phyloP scores from a whole-genome alignment of 1,139 yeast genomes.

The Zygosaccharomyces pseudobailii region DNA sequence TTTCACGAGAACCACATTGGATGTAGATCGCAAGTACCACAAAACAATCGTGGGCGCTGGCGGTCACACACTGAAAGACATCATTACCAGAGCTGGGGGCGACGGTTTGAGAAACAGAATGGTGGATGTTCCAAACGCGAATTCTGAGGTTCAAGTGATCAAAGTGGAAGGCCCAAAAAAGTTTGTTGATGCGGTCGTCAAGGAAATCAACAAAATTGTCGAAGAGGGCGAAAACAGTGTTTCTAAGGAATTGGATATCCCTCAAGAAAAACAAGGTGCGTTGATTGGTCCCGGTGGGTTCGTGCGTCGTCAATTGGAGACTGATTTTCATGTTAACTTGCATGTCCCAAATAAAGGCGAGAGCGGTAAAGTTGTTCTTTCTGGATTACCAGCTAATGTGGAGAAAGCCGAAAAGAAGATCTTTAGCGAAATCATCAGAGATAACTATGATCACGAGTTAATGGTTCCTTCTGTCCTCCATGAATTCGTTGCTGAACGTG shows the following conservation, averaged over 20 bases:
- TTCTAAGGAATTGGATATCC: conserved; percentile 53
- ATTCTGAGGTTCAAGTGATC: conserved; percentile 57
- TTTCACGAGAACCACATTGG: conserved; percentile 52
- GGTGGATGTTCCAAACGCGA: conserved; percentile 72
- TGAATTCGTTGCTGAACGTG: conserved; percentile 62
- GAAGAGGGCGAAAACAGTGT: conserved; percentile 60
- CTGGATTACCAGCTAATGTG: conserved; percentile 61
- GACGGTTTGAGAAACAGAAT: conserved; percentile 47
- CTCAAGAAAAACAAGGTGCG: conserved; percentile 71
- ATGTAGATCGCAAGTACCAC: conserved; percentile 74
- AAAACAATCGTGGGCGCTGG: conserved; percentile 76
- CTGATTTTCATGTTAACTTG: conserved; percentile 59
- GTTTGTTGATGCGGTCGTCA: conserved; percentile 66
- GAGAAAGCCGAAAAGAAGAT: conserved; percentile 53
- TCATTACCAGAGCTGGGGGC: conserved; percentile 79
- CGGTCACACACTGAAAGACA: conserved; percentile 71
- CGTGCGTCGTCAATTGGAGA: conserved; percentile 67
- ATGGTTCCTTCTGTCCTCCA: conserved; percentile 57
- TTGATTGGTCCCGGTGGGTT: conserved; percentile 82
- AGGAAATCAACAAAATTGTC: conserved; percentile 60
- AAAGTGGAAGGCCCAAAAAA: conserved; percentile 70
- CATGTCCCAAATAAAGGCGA: conserved; percentile 63
- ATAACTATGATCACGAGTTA: conserved; percentile 41
- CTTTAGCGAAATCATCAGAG: conserved; percentile 45
- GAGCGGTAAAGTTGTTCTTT: conserved; percentile 42